A percentile compares a stretch with the other conserved stretches of the same genome.
These are phyloP conservation scores for Xylaria sp. DNA, from an alignment of 2,329 filamentous ascomycete genomes.

Conservation along the genomic window DNA sequence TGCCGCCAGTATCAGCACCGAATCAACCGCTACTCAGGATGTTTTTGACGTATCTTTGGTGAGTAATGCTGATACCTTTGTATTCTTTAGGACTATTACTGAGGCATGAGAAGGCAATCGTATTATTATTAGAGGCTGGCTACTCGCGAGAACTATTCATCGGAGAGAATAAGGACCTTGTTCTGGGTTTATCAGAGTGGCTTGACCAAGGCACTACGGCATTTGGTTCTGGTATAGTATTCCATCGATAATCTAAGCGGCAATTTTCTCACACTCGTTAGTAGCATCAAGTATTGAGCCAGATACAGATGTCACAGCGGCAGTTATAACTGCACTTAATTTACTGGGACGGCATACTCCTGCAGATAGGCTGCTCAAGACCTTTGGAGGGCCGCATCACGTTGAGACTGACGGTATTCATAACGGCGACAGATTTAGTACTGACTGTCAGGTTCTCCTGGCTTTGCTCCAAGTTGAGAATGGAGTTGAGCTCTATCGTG, in stretches of 20 bases:
- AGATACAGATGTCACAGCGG: background rate
- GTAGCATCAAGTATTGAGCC: background rate
- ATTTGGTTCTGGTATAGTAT: background rate
- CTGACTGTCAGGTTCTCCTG: background rate
- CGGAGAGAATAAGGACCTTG: background rate
- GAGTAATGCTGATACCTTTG: background rate
- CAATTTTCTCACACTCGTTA: background rate
- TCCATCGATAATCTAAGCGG: background rate
- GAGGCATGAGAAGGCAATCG: background rate
- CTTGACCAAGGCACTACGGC: background rate
- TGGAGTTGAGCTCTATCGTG: background rate
- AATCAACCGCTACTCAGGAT: background rate
- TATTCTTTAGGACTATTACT: background rate
- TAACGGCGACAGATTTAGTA: background rate
- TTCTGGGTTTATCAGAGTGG: background rate
- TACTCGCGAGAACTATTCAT: background rate
- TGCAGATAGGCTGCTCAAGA: background rate
- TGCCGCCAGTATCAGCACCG: background rate
- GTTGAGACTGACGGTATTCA: background rate
- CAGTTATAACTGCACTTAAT: background rate
- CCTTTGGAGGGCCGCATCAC: background rate
- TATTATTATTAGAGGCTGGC: background rate
- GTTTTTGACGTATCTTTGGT: constrained; percentile 1
- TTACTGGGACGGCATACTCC: background rate
- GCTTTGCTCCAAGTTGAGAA: constrained; percentile 3